These are phyloP conservation scores for Macroventuria anomochaeta DNA, from an alignment of 2,329 filamentous ascomycete species.

Conservation along the genomic window DNA sequence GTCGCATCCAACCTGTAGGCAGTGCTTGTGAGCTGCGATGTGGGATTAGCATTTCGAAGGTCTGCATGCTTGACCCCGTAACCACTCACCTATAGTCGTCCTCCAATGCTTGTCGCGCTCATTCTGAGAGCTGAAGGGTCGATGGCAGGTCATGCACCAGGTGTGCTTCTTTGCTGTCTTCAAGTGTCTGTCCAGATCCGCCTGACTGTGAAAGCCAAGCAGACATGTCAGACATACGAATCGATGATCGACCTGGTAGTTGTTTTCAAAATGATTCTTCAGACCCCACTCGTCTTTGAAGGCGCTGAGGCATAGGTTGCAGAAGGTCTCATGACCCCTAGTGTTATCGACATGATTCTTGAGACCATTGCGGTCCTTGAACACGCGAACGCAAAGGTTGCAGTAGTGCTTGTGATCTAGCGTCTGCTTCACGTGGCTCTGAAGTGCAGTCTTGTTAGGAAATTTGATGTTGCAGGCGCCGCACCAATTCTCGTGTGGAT, in stretches of 20 bases:
- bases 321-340: conserved; percentile 34
- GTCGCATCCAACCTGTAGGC: conserved; percentile 41
- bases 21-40: conserved; percentile 38
- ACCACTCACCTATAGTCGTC: conserved; percentile 32
- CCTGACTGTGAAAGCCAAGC: conserved; percentile 30
- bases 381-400: conserved; percentile 45
- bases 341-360: conserved; percentile 46
- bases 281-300: conserved; percentile 43
- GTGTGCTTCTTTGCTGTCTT: conserved; percentile 37
- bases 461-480: conserved; percentile 39
- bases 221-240: conserved; percentile 40
- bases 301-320: conserved; percentile 44
- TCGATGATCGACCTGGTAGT: conserved; percentile 35
- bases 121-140: conserved; percentile 37
- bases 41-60: not conserved
- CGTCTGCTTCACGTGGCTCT: conserved; percentile 36
- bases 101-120: conserved; percentile 44
- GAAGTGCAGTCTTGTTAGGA: conserved; percentile 29
- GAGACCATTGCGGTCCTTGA: conserved; percentile 44
- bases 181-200: conserved; percentile 34
- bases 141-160: conserved; percentile 38
- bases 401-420: conserved; percentile 42
- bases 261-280: conserved; percentile 46
- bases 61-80: not conserved
- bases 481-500: conserved; percentile 41